Conservation (phyloP, 2,329 filamentous ascomycete species). For the Fusarium coffeatum region DNA sequence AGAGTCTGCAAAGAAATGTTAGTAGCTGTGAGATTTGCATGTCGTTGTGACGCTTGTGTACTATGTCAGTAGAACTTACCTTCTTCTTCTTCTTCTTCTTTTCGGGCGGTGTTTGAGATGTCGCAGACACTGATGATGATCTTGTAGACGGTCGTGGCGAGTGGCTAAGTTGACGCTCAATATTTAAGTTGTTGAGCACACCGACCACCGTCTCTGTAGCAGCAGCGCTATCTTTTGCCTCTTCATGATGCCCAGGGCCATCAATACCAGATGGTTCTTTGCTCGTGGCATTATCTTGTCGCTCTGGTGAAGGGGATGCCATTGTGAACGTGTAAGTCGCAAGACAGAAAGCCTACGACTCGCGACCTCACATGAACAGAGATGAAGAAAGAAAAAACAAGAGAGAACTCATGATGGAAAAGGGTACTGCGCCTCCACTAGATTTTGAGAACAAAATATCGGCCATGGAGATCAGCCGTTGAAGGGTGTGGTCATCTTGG, state of each 20-base stretch:
- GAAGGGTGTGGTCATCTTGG: neutral
- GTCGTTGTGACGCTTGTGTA: neutral
- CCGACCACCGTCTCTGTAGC: slow-evolving; percentile 12
- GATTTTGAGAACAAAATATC: neutral
- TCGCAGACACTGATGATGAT: slow-evolving; percentile 21
- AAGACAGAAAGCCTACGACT: neutral
- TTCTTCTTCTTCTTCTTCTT: slow-evolving; percentile 29
- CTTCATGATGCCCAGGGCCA: neutral
- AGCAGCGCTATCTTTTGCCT: neutral
- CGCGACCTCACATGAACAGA: neutral
- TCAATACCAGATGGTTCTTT: neutral
- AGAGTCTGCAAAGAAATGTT: slow-evolving; percentile 26
- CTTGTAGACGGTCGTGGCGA: slow-evolving; percentile 21
- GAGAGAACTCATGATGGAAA: neutral
- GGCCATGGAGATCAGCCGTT: neutral
- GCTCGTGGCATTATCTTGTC: slow-evolving; percentile 2
- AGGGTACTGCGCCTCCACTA: neutral
- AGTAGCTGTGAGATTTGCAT: neutral
- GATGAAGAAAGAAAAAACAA: neutral
- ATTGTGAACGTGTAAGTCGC: slow-evolving; percentile 22
- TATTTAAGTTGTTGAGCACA: neutral
- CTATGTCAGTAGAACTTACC: neutral
- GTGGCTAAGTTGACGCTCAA: slow-evolving; percentile 15
- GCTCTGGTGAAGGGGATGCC: slow-evolving; percentile 15
- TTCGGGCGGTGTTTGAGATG: slow-evolving; percentile 11